Evolutionary conservation across 2,329 filamentous ascomycete genomes (phyloP).

Genomic region (Coniochaeta pulveracea): DNA sequence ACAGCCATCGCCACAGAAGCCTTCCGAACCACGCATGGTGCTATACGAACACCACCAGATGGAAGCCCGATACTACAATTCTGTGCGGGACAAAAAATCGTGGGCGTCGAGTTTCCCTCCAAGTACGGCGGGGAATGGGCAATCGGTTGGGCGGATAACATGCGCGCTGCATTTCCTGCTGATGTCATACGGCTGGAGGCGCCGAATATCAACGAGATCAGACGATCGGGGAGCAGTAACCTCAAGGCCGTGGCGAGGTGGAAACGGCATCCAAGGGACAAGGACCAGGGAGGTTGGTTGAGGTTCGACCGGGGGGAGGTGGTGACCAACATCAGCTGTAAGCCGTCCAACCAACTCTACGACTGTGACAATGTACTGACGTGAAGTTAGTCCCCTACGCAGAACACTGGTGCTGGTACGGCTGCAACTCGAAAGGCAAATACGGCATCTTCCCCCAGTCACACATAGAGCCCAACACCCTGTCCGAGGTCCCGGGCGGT

Average conservation of each 20-base stretch:
- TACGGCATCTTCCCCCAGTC: constrained; percentile 41
- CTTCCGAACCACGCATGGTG: constrained; percentile 33
- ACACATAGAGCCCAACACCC: constrained; percentile 32
- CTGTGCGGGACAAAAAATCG: constrained; percentile 30
- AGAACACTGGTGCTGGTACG: constrained; percentile 46
- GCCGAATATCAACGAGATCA: constrained; percentile 19
- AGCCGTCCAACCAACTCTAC: constrained; percentile 16
- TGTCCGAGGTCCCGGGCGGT: constrained; percentile 23
- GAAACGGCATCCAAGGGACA: constrained; percentile 35
- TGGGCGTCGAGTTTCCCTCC: constrained; percentile 37
- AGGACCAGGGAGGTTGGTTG: constrained; percentile 31
- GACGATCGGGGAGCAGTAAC: constrained; percentile 1
- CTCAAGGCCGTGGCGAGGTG: constrained; percentile 36
- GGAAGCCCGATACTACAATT: constrained; percentile 10
- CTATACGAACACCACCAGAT: constrained; percentile 17
- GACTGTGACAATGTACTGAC: background rate
- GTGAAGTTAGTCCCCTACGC: constrained; percentile 17
- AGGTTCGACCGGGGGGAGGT: constrained; percentile 53
- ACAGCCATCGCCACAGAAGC: constrained; percentile 33
- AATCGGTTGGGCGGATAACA: constrained; percentile 42
- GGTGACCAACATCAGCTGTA: constrained; percentile 52
- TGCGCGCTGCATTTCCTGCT: constrained; percentile 33
- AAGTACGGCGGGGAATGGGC: constrained; percentile 43
- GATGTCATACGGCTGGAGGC: constrained; percentile 35
- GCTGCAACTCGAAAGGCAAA: constrained; percentile 38